Evolutionary conservation across 257 asterid genomes (phyloP).

Genomic region (Echium plantagineum): DNA sequence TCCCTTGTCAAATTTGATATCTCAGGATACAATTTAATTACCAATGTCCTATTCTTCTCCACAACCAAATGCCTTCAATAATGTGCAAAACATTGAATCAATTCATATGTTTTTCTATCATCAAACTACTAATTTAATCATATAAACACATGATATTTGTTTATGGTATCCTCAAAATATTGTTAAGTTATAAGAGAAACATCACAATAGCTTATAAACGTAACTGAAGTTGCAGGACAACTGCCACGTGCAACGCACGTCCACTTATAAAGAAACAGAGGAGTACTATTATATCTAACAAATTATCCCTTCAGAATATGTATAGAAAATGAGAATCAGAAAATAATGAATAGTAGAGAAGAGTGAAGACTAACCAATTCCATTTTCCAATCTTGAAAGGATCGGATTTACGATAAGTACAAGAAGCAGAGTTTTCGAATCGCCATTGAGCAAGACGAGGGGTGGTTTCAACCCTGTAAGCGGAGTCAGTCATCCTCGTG

Average conservation of each 20-base stretch:
- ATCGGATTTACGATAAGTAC: constrained; percentile 60
- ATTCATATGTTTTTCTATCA: not conserved
- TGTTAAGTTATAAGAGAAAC: no score
- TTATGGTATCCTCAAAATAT: no score
- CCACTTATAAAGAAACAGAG: no score
- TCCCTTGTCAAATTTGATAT: constrained; percentile 57
- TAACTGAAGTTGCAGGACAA: no score
- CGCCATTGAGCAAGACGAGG: constrained; percentile 96
- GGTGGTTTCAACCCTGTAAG: constrained; percentile 82
- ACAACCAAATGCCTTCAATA: constrained; percentile 69
- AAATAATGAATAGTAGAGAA: not conserved
- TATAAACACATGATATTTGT: not conserved
- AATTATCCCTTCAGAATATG: no score
- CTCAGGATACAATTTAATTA: constrained; percentile 67
- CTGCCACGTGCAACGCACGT: no score
- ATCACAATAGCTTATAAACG: no score
- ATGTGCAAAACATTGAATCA: not conserved
- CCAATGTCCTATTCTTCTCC: constrained; percentile 71
- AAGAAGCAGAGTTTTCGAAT: constrained; percentile 54
- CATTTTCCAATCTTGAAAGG: constrained; percentile 72
- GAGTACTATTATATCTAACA: no score
- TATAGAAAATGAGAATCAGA: no score
- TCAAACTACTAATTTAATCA: not conserved
- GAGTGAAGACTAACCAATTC: constrained; percentile 47
- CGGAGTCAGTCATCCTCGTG: constrained; percentile 80